phyloP scores from a whole-genome alignment of 441 rosid species.

The Brassica balearica region DNA sequence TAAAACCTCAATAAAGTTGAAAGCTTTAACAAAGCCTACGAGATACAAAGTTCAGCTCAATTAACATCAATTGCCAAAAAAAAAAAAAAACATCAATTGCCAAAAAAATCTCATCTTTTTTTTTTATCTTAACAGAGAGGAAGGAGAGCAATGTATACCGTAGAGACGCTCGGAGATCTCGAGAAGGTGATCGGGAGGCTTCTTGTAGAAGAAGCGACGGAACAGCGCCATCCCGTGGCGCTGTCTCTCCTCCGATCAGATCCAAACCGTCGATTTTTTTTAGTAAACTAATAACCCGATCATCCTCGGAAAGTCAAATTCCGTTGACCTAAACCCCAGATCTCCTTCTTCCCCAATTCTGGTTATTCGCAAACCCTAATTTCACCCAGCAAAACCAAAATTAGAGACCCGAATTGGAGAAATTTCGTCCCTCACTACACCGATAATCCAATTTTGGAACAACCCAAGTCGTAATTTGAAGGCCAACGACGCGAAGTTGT shows the following conservation, averaged over 20 bases:
- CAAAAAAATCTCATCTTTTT: not conserved
- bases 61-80: constrained; percentile 15
- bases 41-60: constrained; percentile 37
- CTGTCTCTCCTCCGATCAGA: constrained; percentile 81
- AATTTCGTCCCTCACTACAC: not conserved
- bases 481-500: not conserved
- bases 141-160: constrained; percentile 49
- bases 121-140: not conserved
- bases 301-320: constrained; percentile 36
- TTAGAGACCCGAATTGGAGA: not conserved
- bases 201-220: constrained; percentile 96
- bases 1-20: constrained; percentile 30
- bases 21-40: constrained; percentile 10
- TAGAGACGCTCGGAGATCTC: constrained; percentile 99
- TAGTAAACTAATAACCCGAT: constrained; percentile 42
- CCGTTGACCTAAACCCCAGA: constrained; percentile 50
- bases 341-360: constrained; percentile 28
- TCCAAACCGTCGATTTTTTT: constrained; percentile 71
- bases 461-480: not conserved
- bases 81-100: constrained; percentile 11
- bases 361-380: constrained; percentile 37
- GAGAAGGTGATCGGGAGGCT: constrained; percentile 99
- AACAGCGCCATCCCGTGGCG: constrained; percentile 92
- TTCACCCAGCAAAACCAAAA: not conserved
- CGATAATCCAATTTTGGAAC: not conserved